phyloP scores from a whole-genome alignment of 768 basidiomycete genomes.

The Xerocomellus intermedius region DNA sequence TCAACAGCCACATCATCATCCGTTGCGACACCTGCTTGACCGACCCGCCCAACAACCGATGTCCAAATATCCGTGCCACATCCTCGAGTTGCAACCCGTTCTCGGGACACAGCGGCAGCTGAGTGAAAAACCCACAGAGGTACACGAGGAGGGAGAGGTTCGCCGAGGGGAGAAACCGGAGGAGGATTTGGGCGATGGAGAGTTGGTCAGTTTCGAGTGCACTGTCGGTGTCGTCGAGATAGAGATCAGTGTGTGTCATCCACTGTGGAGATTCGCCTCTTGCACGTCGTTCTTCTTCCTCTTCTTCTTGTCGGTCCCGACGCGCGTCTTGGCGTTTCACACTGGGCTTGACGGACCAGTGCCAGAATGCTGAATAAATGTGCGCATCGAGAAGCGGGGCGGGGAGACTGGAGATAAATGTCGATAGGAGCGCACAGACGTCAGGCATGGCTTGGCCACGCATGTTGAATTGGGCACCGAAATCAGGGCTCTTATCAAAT shows the following conservation, averaged over 20 bases:
- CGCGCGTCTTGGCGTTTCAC: conserved; percentile 34
- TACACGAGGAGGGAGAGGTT: conserved; percentile 44
- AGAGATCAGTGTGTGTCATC: conserved; percentile 12
- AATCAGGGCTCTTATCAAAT: conserved; percentile 35
- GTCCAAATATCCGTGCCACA: conserved; percentile 47
- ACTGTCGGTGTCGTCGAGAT: conserved; percentile 15
- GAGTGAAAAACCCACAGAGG: conserved; percentile 49
- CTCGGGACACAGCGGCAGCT: conserved; percentile 49
- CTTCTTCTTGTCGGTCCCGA: conserved; percentile 28
- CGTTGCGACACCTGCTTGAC: conserved; percentile 23
- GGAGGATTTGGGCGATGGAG: conserved; percentile 43
- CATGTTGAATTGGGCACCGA: conserved; percentile 27
- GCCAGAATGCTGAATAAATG: conserved; percentile 43
- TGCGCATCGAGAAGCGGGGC: conserved; percentile 43
- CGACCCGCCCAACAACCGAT: conserved; percentile 37
- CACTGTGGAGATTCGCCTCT: conserved; percentile 28
- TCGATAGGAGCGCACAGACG: conserved; percentile 45
- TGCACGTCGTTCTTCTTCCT: conserved; percentile 32
- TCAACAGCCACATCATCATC: conserved; percentile 35
- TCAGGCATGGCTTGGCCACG: conserved; percentile 40
- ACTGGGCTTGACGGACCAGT: conserved; percentile 44
- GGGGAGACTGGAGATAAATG: conserved; percentile 48
- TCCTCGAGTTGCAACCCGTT: conserved; percentile 47
- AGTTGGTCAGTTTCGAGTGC: conserved; percentile 36
- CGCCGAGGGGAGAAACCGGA: conserved; percentile 47